phyloP scores from a whole-genome alignment of 495 filamentous ascomycete species.

The Talaromyces nanjingensis region DNA sequence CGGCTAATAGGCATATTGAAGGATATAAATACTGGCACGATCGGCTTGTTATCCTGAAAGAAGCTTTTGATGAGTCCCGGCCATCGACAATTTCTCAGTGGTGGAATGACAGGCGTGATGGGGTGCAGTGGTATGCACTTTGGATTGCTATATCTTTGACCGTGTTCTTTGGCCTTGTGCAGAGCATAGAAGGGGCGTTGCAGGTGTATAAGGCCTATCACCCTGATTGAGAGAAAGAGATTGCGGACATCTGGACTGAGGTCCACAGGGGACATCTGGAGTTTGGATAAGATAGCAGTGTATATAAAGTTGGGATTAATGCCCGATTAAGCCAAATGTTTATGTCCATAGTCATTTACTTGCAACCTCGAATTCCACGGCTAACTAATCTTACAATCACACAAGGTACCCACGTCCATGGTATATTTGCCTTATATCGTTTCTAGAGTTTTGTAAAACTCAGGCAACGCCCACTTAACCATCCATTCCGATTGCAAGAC shows the following conservation, averaged over 20 bases:
- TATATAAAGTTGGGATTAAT: too few species aligned
- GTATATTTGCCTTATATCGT: not conserved
- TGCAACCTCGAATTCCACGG: not conserved
- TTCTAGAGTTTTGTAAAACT: not conserved
- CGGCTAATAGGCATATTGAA: constrained; percentile 29
- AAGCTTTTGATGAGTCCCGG: constrained; percentile 42
- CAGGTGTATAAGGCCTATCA: constrained; percentile 35
- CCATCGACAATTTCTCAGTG: constrained; percentile 39
- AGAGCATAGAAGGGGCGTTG: constrained; percentile 38
- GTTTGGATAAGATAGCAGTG: too few species aligned
- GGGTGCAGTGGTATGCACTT: constrained; percentile 47
- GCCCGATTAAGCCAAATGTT: too few species aligned
- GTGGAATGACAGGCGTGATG: constrained; percentile 46
- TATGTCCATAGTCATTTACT: too few species aligned
- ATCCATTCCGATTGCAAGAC: constrained; percentile 10
- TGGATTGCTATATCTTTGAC: constrained; percentile 47
- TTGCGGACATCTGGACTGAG: too few species aligned
- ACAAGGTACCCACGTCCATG: not conserved
- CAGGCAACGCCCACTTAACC: constrained; percentile 9
- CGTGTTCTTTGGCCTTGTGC: constrained; percentile 43
- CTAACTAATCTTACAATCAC: not conserved
- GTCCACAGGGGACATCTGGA: too few species aligned
- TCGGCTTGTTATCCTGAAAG: constrained; percentile 43
- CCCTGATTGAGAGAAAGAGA: not conserved
- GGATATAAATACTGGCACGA: constrained; percentile 45